Evolutionary conservation across 2,329 filamentous ascomycete genomes (phyloP).

Genomic region (Pleomassaria siparia): DNA sequence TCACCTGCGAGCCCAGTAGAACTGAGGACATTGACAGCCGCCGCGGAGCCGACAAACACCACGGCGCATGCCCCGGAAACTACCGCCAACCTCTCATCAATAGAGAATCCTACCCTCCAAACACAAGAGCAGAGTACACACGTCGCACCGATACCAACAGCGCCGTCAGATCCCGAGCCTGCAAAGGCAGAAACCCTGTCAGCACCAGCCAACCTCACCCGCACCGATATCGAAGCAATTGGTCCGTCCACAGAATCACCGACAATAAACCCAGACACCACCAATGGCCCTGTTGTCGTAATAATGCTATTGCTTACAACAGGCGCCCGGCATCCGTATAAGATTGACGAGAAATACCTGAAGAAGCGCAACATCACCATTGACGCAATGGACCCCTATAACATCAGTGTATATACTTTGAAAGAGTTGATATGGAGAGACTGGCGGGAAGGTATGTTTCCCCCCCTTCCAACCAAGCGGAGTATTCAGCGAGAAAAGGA

Average conservation of each 20-base stretch:
- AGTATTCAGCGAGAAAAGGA: background rate
- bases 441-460: slow-evolving; percentile 70
- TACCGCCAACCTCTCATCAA: slow-evolving; percentile 15
- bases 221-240: slow-evolving; percentile 49
- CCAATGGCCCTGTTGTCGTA: slow-evolving; percentile 55
- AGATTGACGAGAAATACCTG: slow-evolving; percentile 84
- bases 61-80: slow-evolving; percentile 19
- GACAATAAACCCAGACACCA: slow-evolving; percentile 40
- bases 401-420: slow-evolving; percentile 88
- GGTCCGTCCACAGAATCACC: slow-evolving; percentile 51
- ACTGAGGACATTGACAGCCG: slow-evolving; percentile 34
- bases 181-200: slow-evolving; percentile 17
- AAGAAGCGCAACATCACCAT: slow-evolving; percentile 76
- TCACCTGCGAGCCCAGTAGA: slow-evolving; percentile 35
- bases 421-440: slow-evolving; percentile 93
- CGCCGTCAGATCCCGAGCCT: slow-evolving; percentile 10
- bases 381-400: slow-evolving; percentile 77
- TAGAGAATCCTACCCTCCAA: slow-evolving; percentile 8
- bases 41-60: slow-evolving; percentile 16
- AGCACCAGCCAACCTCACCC: slow-evolving; percentile 33
- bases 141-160: slow-evolving; percentile 4
- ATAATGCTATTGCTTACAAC: slow-evolving; percentile 84
- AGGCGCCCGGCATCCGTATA: slow-evolving; percentile 84
- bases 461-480: background rate
- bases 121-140: slow-evolving; percentile 15